Conservation (phyloP, 768 basidiomycete species). For the Albatrellus ellisii region DNA sequence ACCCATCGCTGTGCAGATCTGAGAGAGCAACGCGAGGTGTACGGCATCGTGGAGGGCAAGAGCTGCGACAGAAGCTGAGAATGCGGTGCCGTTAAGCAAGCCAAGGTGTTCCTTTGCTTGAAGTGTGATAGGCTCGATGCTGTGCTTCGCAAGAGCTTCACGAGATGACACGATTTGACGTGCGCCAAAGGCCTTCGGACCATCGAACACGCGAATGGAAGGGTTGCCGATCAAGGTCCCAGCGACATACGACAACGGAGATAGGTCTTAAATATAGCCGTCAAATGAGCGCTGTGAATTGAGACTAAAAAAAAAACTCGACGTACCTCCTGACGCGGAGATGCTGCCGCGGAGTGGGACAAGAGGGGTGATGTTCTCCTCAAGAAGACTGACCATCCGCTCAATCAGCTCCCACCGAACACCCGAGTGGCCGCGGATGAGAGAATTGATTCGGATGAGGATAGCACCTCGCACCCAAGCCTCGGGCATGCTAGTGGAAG, state of each 20-base stretch:
- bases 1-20: slow-evolving; percentile 74
- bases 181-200: slow-evolving; percentile 31
- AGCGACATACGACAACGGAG: slow-evolving; percentile 26
- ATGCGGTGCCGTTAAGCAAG: slow-evolving; percentile 76
- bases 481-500: slow-evolving; percentile 67
- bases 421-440: slow-evolving; percentile 81
- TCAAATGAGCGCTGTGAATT: slow-evolving; percentile 1
- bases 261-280: slow-evolving; percentile 8
- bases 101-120: slow-evolving; percentile 72
- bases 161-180: slow-evolving; percentile 39
- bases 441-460: slow-evolving; percentile 77
- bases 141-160: slow-evolving; percentile 45
- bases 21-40: slow-evolving; percentile 49
- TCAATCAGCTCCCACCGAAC: slow-evolving; percentile 72
- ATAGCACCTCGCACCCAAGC: slow-evolving; percentile 85
- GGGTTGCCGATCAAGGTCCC: slow-evolving; percentile 72
- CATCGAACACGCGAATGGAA: slow-evolving; percentile 58
- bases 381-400: slow-evolving; percentile 62
- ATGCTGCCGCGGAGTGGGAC: slow-evolving; percentile 79
- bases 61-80: slow-evolving; percentile 67
- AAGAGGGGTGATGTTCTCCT: slow-evolving; percentile 60
- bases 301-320: slow-evolving; percentile 3
- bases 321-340: slow-evolving; percentile 66
- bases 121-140: slow-evolving; percentile 51
- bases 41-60: slow-evolving; percentile 64